A percentile compares a stretch with the other conserved stretches of the same genome.
These are phyloP conservation scores for Volvariella volvacea DNA, from an alignment of 1,284 basidiomycete genomes.

Conservation along the genomic window DNA sequence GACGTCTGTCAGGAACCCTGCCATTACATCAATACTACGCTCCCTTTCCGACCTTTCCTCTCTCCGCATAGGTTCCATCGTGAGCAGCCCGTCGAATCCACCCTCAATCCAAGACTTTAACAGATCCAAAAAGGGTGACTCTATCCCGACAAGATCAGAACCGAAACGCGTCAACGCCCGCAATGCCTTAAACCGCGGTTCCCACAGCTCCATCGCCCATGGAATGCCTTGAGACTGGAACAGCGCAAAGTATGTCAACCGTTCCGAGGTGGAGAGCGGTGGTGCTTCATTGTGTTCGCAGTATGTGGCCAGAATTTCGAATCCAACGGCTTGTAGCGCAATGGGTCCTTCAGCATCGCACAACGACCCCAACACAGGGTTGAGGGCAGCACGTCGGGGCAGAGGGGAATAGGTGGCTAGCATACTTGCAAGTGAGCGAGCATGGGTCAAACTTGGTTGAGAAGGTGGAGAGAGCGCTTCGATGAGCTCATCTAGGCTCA, in stretches of 20 bases:
- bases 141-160: constrained; percentile 56
- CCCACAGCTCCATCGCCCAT: constrained; percentile 64
- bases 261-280: constrained; percentile 43
- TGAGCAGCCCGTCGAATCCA: constrained; percentile 50
- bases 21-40: constrained; percentile 50
- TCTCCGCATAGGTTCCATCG: constrained; percentile 27
- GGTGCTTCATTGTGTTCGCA: constrained; percentile 48
- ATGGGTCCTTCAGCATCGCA: constrained; percentile 46
- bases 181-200: constrained; percentile 60
- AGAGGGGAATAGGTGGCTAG: constrained; percentile 43
- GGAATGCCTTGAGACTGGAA: constrained; percentile 37
- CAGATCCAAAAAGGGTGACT: constrained; percentile 44
- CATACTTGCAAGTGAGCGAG: constrained; percentile 35
- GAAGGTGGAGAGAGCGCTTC: constrained; percentile 47
- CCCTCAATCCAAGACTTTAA: constrained; percentile 58
- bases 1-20: constrained; percentile 47
- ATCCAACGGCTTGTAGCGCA: constrained; percentile 57
- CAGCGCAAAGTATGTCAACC: constrained; percentile 54
- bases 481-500: constrained; percentile 41
- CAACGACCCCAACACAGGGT: constrained; percentile 51
- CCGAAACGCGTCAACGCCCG: constrained; percentile 53
- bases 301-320: constrained; percentile 63
- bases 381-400: constrained; percentile 38
- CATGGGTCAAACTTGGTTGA: constrained; percentile 49
- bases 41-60: constrained; percentile 51